Base-by-base conservation (phyloP, 371 early-diverging fungal genomes). In the Apophysomyces ossiformis region DNA sequence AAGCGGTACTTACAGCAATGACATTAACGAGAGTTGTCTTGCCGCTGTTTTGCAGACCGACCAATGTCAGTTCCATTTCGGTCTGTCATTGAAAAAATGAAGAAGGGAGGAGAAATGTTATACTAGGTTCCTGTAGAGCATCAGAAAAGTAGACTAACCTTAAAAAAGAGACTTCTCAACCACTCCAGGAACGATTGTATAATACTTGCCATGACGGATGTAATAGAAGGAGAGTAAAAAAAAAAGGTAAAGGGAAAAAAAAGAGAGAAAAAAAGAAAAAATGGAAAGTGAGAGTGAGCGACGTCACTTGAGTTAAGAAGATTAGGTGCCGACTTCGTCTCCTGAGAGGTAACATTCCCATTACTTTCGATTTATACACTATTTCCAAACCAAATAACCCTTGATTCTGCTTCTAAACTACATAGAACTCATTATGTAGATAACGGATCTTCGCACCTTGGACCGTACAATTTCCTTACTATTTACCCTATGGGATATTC, bases 1-100 rank as follows among this genome's bases (percentile, higher is more conserved):
- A 1, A 26, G 32, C 32, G 32, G 32, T 11, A 86, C 91, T 73
- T 89, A 96, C 96, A 37, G 97, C 97, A 69, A 99, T 94, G 37
- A 97, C 97, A 73, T 97, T 97, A 9, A 99, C 97, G 6, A 99
- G 88, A 3, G 98, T 98, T 5, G 98, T 98, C 75, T 99, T 99
- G 60, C 99, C 99, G 66, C 95, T 94, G 79, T 97, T 96, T 81
- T 99, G 98, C 61, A 99, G 85, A 37, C 99, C 99, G 63, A 98
- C 96, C 57, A 99, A 83, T 26, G 99, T 99, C 69, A 99, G 82
- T 83, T 98, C 99, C 95, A 98, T 97, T 84, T 98, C 98, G 78
- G 87, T 83, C 84, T 89, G 74, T 35, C 15, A 61, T 26, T 26
- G 32, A 26, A 26, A 26, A 46, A 44, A n/a, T 36, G 45, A 36